These are phyloP conservation scores for Cymbopogon flexuosus DNA, from an alignment of 202 grass and related monocot species.

Conservation along the genomic window DNA sequence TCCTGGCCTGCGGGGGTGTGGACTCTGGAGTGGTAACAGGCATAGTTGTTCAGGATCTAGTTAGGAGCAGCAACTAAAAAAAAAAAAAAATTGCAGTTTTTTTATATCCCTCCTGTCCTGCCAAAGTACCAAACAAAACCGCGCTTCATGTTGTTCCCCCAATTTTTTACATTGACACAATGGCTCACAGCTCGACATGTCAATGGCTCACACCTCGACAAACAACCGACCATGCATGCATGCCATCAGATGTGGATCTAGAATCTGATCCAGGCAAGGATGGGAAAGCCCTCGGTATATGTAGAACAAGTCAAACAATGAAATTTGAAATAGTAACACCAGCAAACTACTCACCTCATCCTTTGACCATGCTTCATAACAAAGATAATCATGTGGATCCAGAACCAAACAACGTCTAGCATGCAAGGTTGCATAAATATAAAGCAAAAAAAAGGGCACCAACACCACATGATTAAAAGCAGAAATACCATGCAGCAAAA, in stretches of 20 bases:
- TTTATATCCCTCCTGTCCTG: background rate
- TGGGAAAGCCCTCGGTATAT: background rate
- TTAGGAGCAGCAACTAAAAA: background rate
- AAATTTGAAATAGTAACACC: too few relatives aligned
- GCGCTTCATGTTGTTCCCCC: too few relatives aligned
- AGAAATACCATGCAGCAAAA: background rate
- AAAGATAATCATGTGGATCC: background rate
- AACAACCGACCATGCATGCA: background rate
- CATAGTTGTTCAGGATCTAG: background rate
- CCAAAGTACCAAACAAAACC: background rate
- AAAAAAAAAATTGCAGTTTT: too few relatives aligned
- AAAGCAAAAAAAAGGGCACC: background rate
- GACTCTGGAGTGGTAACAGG: too few relatives aligned
- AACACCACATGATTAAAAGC: background rate
- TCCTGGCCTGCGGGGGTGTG: too few relatives aligned
- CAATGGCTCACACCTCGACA: background rate
- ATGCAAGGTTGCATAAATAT: background rate
- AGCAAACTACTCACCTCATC: background rate
- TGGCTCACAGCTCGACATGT: background rate
- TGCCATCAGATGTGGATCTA: background rate
- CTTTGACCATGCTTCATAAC: background rate
- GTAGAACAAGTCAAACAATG: background rate
- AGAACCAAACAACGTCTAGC: background rate
- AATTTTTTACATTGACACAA: background rate
- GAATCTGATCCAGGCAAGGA: background rate